Evolutionary conservation across 1,139 yeast genomes (phyloP).

Genomic region (Saccharomyces hybrid): DNA sequence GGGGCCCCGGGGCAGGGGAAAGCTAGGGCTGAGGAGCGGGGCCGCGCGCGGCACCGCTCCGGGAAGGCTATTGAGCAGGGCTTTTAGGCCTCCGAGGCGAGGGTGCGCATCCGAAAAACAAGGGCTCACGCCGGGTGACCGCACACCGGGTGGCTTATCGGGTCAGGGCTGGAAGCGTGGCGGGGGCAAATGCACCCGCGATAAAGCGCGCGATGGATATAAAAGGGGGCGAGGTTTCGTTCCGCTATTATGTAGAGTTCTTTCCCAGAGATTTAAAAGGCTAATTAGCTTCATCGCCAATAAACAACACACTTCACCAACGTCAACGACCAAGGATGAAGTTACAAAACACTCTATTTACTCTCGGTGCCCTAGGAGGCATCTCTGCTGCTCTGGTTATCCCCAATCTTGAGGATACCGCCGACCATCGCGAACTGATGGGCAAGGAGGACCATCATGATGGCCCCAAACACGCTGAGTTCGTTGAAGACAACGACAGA

Average conservation of each 20-base stretch:
- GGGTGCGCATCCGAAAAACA: background rate
- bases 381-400: background rate
- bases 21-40: background rate
- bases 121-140: background rate
- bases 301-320: background rate
- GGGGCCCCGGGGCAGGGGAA: background rate
- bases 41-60: background rate
- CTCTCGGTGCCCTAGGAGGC: background rate
- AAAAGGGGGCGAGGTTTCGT: background rate
- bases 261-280: background rate
- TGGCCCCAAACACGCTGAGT: background rate
- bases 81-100: background rate
- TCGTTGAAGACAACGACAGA: background rate
- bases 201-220: background rate
- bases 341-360: background rate
- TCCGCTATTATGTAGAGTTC: background rate
- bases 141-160: background rate
- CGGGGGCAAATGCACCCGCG: background rate
- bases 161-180: background rate
- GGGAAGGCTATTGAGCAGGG: background rate
- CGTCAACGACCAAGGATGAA: background rate
- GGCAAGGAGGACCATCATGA: background rate
- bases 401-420: background rate
- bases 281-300: constrained; percentile 1
- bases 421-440: background rate